Evolutionary conservation across 148 eudicot genomes (phyloP).

Genomic region (Tetragonia tetragonoides): DNA sequence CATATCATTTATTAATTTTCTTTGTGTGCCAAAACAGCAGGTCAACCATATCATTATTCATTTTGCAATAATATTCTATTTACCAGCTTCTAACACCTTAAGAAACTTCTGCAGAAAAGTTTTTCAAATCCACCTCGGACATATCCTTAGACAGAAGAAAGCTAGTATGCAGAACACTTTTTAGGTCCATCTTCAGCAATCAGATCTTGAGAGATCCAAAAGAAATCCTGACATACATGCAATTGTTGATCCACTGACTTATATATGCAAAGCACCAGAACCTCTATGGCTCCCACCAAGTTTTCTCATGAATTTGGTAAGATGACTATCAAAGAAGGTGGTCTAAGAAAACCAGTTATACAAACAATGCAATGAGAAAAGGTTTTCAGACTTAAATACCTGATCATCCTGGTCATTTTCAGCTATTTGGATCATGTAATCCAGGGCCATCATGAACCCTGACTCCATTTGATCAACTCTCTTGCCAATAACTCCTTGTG

Average conservation of each 20-base stretch:
- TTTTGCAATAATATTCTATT: neutral
- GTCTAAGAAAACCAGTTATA: neutral
- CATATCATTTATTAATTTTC: neutral
- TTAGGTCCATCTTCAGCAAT: too few species aligned
- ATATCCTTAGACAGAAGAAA: neutral
- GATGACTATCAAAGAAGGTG: neutral
- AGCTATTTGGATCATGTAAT: constrained; percentile 91
- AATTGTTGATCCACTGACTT: neutral
- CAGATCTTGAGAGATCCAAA: too few species aligned
- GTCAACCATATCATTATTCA: too few species aligned
- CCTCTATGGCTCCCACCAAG: too few species aligned
- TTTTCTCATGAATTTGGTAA: neutral
- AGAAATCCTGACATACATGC: too few species aligned
- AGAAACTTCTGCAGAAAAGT: neutral
- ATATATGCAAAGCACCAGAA: neutral
- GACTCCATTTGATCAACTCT: constrained; percentile 97
- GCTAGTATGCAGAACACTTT: too few species aligned
- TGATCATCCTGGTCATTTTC: constrained; percentile 81
- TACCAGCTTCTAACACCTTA: neutral
- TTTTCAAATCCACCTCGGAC: neutral
- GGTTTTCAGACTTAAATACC: constrained; percentile 30
- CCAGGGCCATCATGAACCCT: constrained; percentile 96
- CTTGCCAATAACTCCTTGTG: constrained; percentile 97
- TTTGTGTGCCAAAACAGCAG: neutral
- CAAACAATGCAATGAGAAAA: neutral